These are phyloP conservation scores for Coleophoma eucalyptorum DNA, from an alignment of 2,329 filamentous ascomycete genomes.

Conservation along the genomic window DNA sequence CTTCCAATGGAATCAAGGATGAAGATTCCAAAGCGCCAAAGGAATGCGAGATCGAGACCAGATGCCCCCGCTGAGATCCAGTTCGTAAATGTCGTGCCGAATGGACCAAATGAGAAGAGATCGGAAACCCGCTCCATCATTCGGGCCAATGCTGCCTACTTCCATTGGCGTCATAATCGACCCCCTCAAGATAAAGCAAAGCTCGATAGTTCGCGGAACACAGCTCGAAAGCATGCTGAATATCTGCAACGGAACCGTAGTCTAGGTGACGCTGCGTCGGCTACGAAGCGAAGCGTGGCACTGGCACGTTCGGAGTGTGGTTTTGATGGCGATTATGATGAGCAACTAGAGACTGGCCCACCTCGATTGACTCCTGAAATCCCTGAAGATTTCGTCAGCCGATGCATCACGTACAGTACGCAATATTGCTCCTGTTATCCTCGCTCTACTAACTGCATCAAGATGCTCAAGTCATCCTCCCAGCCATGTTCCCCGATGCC, in stretches of 20 bases:
- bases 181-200: background rate
- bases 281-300: background rate
- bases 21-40: background rate
- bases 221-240: too few relatives aligned
- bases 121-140: background rate
- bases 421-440: background rate
- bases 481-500: background rate
- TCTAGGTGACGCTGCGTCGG: too few relatives aligned
- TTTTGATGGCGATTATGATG: background rate
- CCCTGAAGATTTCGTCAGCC: background rate
- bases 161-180: conserved; percentile 1
- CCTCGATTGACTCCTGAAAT: background rate
- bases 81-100: background rate
- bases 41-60: background rate
- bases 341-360: background rate
- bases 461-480: conserved; percentile 2
- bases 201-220: too few relatives aligned
- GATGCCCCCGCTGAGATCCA: background rate
- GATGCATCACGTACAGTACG: background rate
- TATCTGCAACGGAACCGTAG: too few relatives aligned
- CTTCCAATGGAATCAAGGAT: background rate
- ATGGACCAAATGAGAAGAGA: background rate
- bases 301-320: background rate
- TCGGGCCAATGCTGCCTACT: conserved; percentile 1
- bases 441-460: background rate